A percentile compares a stretch with the other conserved stretches of the same genome.
Conservation (phyloP, 1,139 yeast genomes). For the Blastobotrys buckinghamii region DNA sequence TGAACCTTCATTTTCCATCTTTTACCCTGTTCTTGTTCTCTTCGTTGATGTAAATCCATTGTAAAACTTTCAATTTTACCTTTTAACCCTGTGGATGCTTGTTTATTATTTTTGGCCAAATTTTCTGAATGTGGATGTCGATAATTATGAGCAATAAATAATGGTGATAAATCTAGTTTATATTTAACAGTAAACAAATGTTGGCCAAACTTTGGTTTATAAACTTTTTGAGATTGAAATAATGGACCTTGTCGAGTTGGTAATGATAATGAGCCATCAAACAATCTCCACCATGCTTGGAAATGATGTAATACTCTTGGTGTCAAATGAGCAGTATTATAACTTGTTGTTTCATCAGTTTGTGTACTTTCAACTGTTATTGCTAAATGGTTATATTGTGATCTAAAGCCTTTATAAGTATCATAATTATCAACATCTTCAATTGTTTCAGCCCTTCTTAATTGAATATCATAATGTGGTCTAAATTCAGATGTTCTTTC, state of each 20-base stretch:
- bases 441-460: conserved; percentile 60
- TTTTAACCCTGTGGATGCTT: conserved; percentile 74
- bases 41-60: conserved; percentile 81
- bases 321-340: conserved; percentile 70
- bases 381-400: conserved; percentile 74
- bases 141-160: conserved; percentile 67
- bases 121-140: conserved; percentile 47
- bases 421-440: conserved; percentile 46
- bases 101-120: conserved; percentile 40
- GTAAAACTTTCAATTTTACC: conserved; percentile 59
- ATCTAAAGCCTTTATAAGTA: conserved; percentile 72
- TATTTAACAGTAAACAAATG: conserved; percentile 79
- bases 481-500: conserved; percentile 46
- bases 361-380: conserved; percentile 53
- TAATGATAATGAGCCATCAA: conserved; percentile 62
- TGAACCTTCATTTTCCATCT: conserved; percentile 65
- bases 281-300: conserved; percentile 76
- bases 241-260: conserved; percentile 72
- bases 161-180: conserved; percentile 64
- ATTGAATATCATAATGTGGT: conserved; percentile 66
- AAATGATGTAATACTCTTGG: conserved; percentile 67
- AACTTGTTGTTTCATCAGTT: conserved; percentile 33
- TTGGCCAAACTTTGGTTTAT: conserved; percentile 61
- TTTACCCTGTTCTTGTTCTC: conserved; percentile 57
- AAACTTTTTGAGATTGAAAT: conserved; percentile 43